These are phyloP conservation scores for Xylariaceae sp. DNA, from an alignment of 2,329 filamentous ascomycete genomes.

Conservation along the genomic window DNA sequence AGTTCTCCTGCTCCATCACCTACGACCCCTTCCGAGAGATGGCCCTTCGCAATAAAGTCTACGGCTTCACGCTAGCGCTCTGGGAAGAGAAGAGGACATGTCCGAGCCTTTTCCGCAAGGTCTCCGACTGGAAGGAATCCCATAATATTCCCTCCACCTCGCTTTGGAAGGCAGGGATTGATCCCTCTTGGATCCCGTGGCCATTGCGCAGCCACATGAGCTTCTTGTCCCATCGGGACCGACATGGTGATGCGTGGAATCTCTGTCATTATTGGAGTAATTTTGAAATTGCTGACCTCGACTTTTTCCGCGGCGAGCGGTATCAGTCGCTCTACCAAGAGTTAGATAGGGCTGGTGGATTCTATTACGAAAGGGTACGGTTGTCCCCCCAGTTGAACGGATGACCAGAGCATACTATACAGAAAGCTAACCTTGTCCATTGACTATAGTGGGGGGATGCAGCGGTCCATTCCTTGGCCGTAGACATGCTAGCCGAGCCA, in stretches of 20 bases:
- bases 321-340: slow-evolving; percentile 39
- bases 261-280: slow-evolving; percentile 45
- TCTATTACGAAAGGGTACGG: slow-evolving; percentile 39
- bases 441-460: slow-evolving; percentile 39
- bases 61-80: slow-evolving; percentile 40
- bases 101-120: slow-evolving; percentile 38
- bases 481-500: slow-evolving; percentile 38
- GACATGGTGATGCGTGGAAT: slow-evolving; percentile 38
- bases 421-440: slow-evolving; percentile 8
- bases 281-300: slow-evolving; percentile 42
- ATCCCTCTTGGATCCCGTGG: slow-evolving; percentile 38
- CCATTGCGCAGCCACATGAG: slow-evolving; percentile 35
- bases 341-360: slow-evolving; percentile 38
- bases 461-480: slow-evolving; percentile 39
- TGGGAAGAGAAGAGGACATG: slow-evolving; percentile 39
- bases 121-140: slow-evolving; percentile 39
- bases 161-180: slow-evolving; percentile 38
- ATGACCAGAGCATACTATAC: not conserved
- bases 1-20: slow-evolving; percentile 41
- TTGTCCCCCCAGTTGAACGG: not conserved
- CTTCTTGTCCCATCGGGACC: slow-evolving; percentile 36
- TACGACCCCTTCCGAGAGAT: slow-evolving; percentile 44
- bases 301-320: slow-evolving; percentile 37
- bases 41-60: slow-evolving; percentile 38
- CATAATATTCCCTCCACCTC: slow-evolving; percentile 32